Evolutionary conservation across 257 asterid species (phyloP).

Genomic region (Capsicum rhomboideum): DNA sequence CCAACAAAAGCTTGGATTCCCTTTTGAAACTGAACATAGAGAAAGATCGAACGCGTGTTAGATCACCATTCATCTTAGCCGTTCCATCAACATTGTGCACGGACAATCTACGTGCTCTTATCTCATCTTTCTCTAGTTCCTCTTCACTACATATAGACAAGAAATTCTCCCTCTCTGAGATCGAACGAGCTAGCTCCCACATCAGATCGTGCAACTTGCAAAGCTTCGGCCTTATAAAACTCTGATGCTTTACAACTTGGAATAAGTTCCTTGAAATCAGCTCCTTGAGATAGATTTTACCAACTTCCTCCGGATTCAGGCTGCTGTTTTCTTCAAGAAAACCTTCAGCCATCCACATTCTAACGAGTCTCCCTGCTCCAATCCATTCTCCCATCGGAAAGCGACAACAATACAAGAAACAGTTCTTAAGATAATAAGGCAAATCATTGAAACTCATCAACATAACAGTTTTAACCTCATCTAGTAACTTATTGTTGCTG

Average conservation of each 20-base stretch:
- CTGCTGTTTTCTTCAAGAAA: slow-evolving; percentile 11
- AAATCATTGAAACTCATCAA: slow-evolving; percentile 31
- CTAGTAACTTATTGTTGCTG: slow-evolving; percentile 2
- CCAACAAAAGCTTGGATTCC: background rate
- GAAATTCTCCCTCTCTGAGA: slow-evolving; percentile 22
- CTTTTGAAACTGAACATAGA: slow-evolving; percentile 11
- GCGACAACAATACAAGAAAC: slow-evolving; percentile 33
- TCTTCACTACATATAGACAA: slow-evolving; percentile 11
- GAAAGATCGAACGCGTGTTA: slow-evolving; percentile 21
- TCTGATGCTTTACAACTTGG: slow-evolving; percentile 23
- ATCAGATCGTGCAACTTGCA: slow-evolving; percentile 24
- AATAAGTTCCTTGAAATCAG: slow-evolving; percentile 28
- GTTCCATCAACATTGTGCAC: slow-evolving; percentile 3
- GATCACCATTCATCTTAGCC: background rate
- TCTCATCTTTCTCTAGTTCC: background rate
- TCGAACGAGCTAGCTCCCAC: slow-evolving; percentile 14
- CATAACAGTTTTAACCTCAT: slow-evolving; percentile 11
- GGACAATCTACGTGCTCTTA: slow-evolving; percentile 27
- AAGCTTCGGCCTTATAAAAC: slow-evolving; percentile 15
- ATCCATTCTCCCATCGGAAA: slow-evolving; percentile 38
- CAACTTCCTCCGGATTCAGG: slow-evolving; percentile 32
- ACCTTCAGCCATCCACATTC: slow-evolving; percentile 49
- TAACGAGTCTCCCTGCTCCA: slow-evolving; percentile 27
- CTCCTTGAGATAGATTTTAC: slow-evolving; percentile 21
- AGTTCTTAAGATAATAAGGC: slow-evolving; percentile 34